phyloP scores from a whole-genome alignment of 257 asterid species.

The Gentiana straminea region DNA sequence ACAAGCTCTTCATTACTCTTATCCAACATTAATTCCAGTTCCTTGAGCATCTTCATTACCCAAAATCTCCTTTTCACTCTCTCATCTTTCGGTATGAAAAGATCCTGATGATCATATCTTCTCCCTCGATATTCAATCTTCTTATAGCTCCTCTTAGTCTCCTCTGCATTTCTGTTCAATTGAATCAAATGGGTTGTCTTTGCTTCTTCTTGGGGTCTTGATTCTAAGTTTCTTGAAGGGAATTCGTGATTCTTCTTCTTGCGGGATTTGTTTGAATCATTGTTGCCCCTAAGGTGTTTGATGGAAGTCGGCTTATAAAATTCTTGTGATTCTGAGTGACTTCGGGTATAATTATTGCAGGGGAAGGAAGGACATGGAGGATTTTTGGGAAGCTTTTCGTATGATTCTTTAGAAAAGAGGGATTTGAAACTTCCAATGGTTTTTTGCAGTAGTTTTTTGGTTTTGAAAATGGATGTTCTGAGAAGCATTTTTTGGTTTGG shows the following conservation, averaged over 20 bases:
- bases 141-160: constrained; percentile 3
- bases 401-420: constrained; percentile 20
- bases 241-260: no score
- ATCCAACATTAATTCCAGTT: constrained; percentile 27
- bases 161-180: no score
- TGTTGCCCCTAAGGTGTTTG: not conserved
- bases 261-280: not conserved
- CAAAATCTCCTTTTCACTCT: constrained; percentile 12
- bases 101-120: constrained; percentile 5
- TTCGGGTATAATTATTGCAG: constrained; percentile 4
- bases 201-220: no score
- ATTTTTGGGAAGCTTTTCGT: constrained; percentile 28
- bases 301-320: not conserved
- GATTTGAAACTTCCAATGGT: constrained; percentile 21
- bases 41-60: constrained; percentile 24
- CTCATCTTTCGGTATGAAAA: not conserved
- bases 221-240: no score
- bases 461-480: constrained; percentile 17
- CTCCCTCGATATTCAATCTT: constrained; percentile 14
- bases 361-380: constrained; percentile 16
- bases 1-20: constrained; percentile 20
- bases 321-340: constrained; percentile 13
- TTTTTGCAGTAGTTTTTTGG: constrained; percentile 29
- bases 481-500: constrained; percentile 17
- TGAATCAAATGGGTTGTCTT: no score